phyloP scores from a whole-genome alignment of 805 yeast genomes.

The Myxozyma monticola region DNA sequence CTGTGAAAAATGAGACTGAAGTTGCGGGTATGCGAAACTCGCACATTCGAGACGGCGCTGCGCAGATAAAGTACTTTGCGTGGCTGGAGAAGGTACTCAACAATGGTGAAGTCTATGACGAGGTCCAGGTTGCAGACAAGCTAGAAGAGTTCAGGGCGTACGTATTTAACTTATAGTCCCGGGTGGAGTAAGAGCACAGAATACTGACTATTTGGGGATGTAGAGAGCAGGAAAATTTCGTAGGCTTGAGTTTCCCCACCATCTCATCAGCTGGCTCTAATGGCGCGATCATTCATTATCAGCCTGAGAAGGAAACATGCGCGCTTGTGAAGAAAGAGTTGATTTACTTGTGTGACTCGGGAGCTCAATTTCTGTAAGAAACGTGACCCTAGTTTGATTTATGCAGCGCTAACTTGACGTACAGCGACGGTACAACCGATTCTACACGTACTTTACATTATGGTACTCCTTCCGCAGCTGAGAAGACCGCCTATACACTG shows the following conservation, averaged over 20 bases:
- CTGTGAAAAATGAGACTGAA: conserved; percentile 74
- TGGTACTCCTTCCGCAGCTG: conserved; percentile 55
- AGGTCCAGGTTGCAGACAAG: conserved; percentile 58
- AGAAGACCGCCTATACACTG: conserved; percentile 68
- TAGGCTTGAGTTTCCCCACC: conserved; percentile 70
- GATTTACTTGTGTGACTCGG: conserved; percentile 81
- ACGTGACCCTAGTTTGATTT: neutral
- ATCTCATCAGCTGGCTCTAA: conserved; percentile 75
- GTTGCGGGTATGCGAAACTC: conserved; percentile 69
- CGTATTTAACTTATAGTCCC: neutral
- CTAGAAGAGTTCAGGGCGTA: conserved; percentile 47
- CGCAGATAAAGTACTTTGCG: conserved; percentile 68
- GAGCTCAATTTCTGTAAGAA: conserved; percentile 68
- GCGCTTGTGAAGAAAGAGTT: conserved; percentile 63
- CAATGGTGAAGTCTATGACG: conserved; percentile 48
- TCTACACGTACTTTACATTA: conserved; percentile 87
- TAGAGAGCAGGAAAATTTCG: conserved; percentile 40
- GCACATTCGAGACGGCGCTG: conserved; percentile 81
- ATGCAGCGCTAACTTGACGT: neutral
- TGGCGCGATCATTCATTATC: conserved; percentile 75
- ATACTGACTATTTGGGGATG: too few species aligned
- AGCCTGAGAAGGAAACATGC: conserved; percentile 57
- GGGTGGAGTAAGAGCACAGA: neutral
- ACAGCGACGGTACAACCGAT: conserved; percentile 87
- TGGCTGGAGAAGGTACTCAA: conserved; percentile 72